Evolutionary conservation across 78 protist species (phyloP), one percentile per base, ranked within the genome.

Genomic region (Corallochytrium limacisporum): DNA sequence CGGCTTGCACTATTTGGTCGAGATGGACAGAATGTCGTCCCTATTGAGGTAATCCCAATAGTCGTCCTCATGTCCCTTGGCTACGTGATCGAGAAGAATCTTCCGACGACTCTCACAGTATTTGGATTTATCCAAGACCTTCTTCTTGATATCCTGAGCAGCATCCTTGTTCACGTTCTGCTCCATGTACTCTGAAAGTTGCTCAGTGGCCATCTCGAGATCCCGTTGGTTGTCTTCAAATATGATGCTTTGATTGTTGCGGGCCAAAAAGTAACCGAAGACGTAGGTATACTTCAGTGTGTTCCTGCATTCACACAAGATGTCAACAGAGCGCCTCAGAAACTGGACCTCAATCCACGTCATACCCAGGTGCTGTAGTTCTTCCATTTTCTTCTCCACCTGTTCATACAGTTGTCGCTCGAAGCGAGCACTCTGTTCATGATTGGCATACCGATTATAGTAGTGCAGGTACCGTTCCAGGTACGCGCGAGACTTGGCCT

Each of bases 211-310:
- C 43, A 38, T 38, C 56, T 81, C 82, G 18, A 81, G 67, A 38
- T 81, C 70, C 54, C 39, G 15, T 39, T 85, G 91, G 50, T 70
- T 65, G 46, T 60, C 72, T 55, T 80, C 84, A 13, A 85, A 85
- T 12, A 85, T 76, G 9, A 1, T 12, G 1, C 43, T 51, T 20
- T 85, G 69, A 33, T 67, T 24, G 38, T n/a, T 29, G 33, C 57
- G 69, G 26, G 13, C 5, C 40, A 80, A 42, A 38, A 59, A 75
- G 65, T 50, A 81, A 20, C 74, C 87, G 39, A 70, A 80, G 33
- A 74, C 86, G 57, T 85, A 85, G 4, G 87, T 81, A 59, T 55
- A 77, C 57, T 75, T 77, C 32, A 85, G 63, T 15, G 70, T 68
- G 28, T 31, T 26, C 31, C 91, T 72, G 28, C 77, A 76, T 9